Percentiles rank a stretch among this genome's conserved stretches.
Evolutionary conservation across 2,329 filamentous ascomycete species (phyloP).

Genomic region (Chaetomium globosum): DNA sequence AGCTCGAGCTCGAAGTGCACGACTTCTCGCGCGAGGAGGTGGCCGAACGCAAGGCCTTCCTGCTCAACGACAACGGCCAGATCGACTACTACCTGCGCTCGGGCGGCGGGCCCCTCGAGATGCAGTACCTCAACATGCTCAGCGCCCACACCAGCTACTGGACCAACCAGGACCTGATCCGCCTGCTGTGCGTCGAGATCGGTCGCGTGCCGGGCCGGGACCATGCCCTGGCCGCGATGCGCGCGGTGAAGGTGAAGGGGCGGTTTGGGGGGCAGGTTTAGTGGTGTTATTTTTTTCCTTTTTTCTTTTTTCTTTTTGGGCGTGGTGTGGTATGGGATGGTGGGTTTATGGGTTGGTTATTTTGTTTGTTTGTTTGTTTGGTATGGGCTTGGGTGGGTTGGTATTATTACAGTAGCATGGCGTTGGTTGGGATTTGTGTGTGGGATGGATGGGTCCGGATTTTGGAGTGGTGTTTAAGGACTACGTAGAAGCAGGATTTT

Average conservation of each 20-base stretch:
- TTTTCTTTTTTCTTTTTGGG: neutral
- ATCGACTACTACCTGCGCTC: constrained; percentile 87
- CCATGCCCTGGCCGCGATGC: constrained; percentile 59
- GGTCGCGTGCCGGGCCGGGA: constrained; percentile 71
- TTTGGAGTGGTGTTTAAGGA: neutral
- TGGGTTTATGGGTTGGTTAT: neutral
- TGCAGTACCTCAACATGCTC: constrained; percentile 96
- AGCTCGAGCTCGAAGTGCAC: constrained; percentile 91
- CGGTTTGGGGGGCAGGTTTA: constrained; percentile 23
- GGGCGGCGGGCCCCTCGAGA: constrained; percentile 83
- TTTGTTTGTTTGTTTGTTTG: neutral
- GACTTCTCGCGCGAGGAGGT: constrained; percentile 92
- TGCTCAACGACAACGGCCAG: constrained; percentile 95
- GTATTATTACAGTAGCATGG: constrained; percentile 8
- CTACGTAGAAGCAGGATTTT: neutral
- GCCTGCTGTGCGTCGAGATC: constrained; percentile 86
- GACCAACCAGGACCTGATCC: constrained; percentile 82
- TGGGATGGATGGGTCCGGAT: neutral
- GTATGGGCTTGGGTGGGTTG: neutral
- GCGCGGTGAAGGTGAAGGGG: constrained; percentile 59
- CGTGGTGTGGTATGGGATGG: neutral
- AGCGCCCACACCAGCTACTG: constrained; percentile 95
- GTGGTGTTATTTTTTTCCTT: too few relatives aligned
- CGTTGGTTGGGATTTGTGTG: neutral
- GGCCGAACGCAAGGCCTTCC: constrained; percentile 81